Base-by-base conservation (phyloP, 257 asterid genomes). In the Solanum chiquidenum region DNA sequence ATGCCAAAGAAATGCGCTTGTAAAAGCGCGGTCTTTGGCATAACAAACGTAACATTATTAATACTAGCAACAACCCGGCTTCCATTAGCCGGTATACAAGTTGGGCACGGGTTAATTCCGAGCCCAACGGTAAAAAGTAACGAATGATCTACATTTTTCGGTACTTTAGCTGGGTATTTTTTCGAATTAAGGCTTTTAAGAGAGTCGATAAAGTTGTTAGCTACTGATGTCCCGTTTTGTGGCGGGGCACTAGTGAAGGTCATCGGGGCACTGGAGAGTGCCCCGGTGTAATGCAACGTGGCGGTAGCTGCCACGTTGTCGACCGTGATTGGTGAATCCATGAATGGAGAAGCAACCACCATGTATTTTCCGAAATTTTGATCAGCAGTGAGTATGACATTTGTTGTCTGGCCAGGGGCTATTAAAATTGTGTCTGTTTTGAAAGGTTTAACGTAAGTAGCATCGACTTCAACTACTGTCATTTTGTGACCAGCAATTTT, bases 381-480 rank as follows among this genome's bases (percentile, higher is more conserved):
- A 42, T 92, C 89, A 0, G 99, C 93, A 6, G 93, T 83, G 42
- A 97, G 86, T 44, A 97, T 52, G 7, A 97, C 98, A 83, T 92
- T 94, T 52, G 99, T 94, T 87, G 99, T 97, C 60, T 97, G 99
- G 9, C 99, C 99, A 0, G 99, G 99, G 12, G 96, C 92, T 2
- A 97, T 72, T 8, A 97, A 44, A 55, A 97, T 86, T 0, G 98
- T 93, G 90, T 95, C 98, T 1, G 92, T 94, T 85, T 93, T 92
- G 93, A 97, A 97, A 49, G 99, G 99, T 46, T 97, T 97, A 0
- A 95, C 98, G 84, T 97, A 97, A 5, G 94, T 86, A 34, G 99
- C 99, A 85, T 97, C 99, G 1, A 97, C 99, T 90, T 97, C 99
- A 0, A 97, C 98, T 1, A 97, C 98, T 1, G 94, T 97, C 90